Base-by-base conservation (phyloP, 305 asterid species). In the Fraxinus xanthoxyloides region DNA sequence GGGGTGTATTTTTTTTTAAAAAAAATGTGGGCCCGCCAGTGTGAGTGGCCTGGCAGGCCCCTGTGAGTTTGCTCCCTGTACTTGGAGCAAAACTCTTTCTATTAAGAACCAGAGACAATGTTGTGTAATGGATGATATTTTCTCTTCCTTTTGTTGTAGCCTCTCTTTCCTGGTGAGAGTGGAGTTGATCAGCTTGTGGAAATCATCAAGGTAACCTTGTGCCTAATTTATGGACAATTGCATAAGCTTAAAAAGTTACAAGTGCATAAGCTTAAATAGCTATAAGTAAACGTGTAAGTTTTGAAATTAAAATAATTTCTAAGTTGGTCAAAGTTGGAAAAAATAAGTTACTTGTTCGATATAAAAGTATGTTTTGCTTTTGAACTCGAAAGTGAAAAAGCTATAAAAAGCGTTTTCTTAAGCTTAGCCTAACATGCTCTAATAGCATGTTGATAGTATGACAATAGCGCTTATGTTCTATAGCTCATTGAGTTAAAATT, bases 141-240 rank as follows among this genome's bases (percentile, higher is more conserved):
- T 77, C 61, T 80, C 5, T 77, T 79, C 31, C 82, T 65, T 84
- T 59, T 59, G 46, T 77, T 76, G 77, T 76, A 93, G 98, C 97
- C 97, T 80, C 93, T 94, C 69, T 94, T 94, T 84, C 98, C 97
- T 24, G 98, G 98, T 46, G 98, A 94, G 87, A 92, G 94, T 87
- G 98, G 97, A 86, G 98, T 94, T 0, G 97, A 94, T 82, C 98
- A 94, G 89, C 95, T 94, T 59, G 97, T 94, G 72, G 98, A 94
- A 85, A 94, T 92, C 72, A 94, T 94, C 87, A 94, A 92, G 97
- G 98, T 92, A 86, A 77, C 54, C 54, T 75, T 7, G 21, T 77
- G 70, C 74, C 82, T 31, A 48, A 61, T 82, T 76, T 75, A 78
- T 73, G 65, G 2, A 19, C 65, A 80, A 31, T 30, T 32, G 30